A percentile compares a stretch with the other conserved stretches of the same genome.
Conservation (phyloP, 176 grass and related monocot species). For the Zea luxurians region DNA sequence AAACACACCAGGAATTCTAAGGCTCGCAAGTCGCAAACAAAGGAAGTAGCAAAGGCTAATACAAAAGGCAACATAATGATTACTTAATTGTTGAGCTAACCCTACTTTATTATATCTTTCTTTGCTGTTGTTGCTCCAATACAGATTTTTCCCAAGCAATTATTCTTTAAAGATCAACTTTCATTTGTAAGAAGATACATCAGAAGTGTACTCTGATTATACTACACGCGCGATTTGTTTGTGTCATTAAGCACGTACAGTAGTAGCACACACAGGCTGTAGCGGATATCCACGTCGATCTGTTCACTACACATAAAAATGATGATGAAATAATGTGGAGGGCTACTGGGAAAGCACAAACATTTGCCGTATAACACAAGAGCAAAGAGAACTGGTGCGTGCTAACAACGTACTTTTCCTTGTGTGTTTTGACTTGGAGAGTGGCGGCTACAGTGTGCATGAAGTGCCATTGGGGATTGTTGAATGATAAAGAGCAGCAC, state of each 20-base stretch:
- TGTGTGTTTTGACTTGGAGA: conserved; percentile 54
- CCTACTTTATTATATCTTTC: conserved; percentile 43
- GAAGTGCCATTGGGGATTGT: conserved; percentile 49
- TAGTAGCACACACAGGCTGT: too few relatives aligned
- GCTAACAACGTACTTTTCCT: not conserved
- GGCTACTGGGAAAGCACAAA: not conserved
- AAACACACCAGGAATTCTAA: conserved; percentile 23
- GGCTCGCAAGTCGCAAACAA: conserved; percentile 54
- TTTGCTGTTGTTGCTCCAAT: conserved; percentile 27
- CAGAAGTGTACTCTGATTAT: not conserved
- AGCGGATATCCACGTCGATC: not conserved
- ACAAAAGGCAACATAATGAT: conserved; percentile 51
- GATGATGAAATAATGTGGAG: not conserved
- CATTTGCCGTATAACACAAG: too few relatives aligned
- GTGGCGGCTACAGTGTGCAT: conserved; percentile 39
- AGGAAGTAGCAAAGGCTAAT: conserved; percentile 47
- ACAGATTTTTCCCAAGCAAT: not conserved
- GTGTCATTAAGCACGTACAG: too few relatives aligned
- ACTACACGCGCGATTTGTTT: too few relatives aligned
- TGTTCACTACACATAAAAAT: not conserved
- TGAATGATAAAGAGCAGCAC: conserved; percentile 91
- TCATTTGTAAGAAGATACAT: not conserved
- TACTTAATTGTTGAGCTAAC: conserved; percentile 49
- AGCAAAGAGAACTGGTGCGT: not conserved
- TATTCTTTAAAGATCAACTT: not conserved